A percentile compares a stretch with the other conserved stretches of the same genome.
phyloP scores from a whole-genome alignment of 2,329 filamentous ascomycete genomes.

The Dichotomopilus funicola region DNA sequence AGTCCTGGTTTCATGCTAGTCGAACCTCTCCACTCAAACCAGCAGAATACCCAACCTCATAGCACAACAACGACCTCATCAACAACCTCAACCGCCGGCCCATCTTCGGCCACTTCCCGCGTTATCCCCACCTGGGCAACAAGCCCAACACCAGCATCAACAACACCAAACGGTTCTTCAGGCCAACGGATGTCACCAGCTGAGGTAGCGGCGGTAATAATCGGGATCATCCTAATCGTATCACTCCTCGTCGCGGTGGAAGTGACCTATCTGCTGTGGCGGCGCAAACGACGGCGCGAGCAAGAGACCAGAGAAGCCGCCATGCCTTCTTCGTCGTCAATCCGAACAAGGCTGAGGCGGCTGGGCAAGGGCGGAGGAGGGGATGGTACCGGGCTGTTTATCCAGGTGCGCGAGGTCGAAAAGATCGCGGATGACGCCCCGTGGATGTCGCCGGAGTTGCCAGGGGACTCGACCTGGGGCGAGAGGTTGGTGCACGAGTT shows the following conservation, averaged over 20 bases:
- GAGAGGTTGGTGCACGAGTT: conserved; percentile 7
- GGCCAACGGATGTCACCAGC: conserved; percentile 2
- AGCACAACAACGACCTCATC: background rate
- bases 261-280: conserved; percentile 11
- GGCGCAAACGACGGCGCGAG: conserved; percentile 7
- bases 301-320: background rate
- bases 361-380: background rate
- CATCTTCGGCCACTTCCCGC: background rate
- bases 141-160: background rate
- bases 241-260: conserved; percentile 8
- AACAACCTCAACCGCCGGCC: background rate
- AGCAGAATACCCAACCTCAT: background rate
- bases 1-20: conserved; percentile 17
- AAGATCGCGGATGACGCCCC: background rate
- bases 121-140: too few relatives aligned
- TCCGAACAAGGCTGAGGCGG: background rate
- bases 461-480: conserved; percentile 11
- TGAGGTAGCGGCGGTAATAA: conserved; percentile 10
- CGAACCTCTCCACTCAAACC: background rate
- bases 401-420: conserved; percentile 5
- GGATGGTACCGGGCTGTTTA: background rate
- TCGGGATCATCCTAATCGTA: conserved; percentile 14
- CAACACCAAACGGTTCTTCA: background rate
- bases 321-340: background rate
- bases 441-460: conserved; percentile 13